Percentiles rank a stretch among this genome's conserved stretches.
phyloP scores from a whole-genome alignment of 139 green algal species.

The Limnomonas spitsbergensis region DNA sequence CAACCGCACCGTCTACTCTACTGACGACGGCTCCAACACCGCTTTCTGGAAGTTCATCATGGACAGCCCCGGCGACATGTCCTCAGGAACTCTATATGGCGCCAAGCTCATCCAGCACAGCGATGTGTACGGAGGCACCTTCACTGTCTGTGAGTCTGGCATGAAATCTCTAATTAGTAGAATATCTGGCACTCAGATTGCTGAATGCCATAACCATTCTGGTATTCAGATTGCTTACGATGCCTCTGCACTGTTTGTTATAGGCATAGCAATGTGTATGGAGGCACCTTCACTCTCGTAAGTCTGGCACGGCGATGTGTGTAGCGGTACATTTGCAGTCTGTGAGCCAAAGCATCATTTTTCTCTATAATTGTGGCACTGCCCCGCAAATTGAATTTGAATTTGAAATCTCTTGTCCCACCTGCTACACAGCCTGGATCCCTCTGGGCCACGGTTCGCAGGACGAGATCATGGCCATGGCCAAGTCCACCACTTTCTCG shows the following conservation, averaged over 20 bases:
- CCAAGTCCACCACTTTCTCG: constrained; percentile 27
- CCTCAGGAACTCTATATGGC: constrained; percentile 39
- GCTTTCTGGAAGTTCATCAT: constrained; percentile 39
- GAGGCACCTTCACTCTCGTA: too few species aligned
- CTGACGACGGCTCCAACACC: constrained; percentile 24
- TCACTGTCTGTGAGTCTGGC: constrained; percentile 18
- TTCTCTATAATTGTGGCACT: not conserved
- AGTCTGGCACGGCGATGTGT: too few species aligned
- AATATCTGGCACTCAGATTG: not conserved
- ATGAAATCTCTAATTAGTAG: constrained; percentile 18
- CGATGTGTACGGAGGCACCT: not conserved
- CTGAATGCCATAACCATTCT: not conserved
- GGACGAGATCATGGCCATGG: constrained; percentile 20
- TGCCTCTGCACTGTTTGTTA: too few species aligned
- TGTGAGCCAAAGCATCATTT: too few species aligned
- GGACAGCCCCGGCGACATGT: constrained; percentile 28
- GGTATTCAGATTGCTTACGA: too few species aligned
- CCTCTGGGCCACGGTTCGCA: constrained; percentile 22
- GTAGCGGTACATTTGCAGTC: too few species aligned
- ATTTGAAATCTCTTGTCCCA: not conserved
- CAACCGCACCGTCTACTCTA: constrained; percentile 27
- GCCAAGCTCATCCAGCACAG: constrained; percentile 24
- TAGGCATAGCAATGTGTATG: too few species aligned
- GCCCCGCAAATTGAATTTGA: too few species aligned
- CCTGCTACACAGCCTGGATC: constrained; percentile 24